Base-by-base conservation (phyloP, 2,329 filamentous ascomycete genomes). In the Monosporascus sp. region DNA sequence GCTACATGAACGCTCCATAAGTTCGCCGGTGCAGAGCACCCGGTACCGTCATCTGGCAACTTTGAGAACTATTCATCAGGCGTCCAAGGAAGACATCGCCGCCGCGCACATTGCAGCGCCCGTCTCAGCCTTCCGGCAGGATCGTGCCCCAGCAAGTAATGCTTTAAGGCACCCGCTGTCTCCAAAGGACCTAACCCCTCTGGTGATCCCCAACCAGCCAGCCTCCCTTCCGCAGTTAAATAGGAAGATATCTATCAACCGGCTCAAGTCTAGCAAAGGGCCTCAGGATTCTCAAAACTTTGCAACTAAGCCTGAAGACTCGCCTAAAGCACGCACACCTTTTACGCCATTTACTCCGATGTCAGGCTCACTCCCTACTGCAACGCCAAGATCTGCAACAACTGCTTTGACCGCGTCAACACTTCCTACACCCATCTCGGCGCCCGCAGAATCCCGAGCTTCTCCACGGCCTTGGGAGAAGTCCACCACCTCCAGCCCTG, bases 1-100 rank as follows among this genome's bases (percentile, higher is more conserved):
- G 37, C 68, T 86, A 26, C 82, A 87, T 60, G 84, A 87, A 69
- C 78, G 84, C 53, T 86, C 84, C 38, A 79, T 77, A 53, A 86
- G 82, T 65, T 80, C 81, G n/a, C 82, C 84, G 2, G 78, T 78
- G 8, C 71, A 74, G 56, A 75, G 71, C 50, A 75, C 75, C 71
- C 75, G 74, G 58, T 73, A 76, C 48, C 72, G 78, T 52, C 67
- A 72, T 40, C 67, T 75, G 27, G 70, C 65, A 65, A 67, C 27
- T 53, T 52, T 26, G 54, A 58, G 20, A 60, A 56, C 37, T 54
- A 48, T 24, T 50, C 40, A 37, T 56, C 55, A 50, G 45, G 16
- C 46, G 11, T 37, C 59, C 26, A 58, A 66, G 38, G 68, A 70
- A 52, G 71, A 72, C 54, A 67, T 62, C 44, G 62, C 65, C 45